Percentiles rank a stretch among this genome's conserved stretches.
Conservation (phyloP, 208 protist genomes). For the Leishmania amazonensis region DNA sequence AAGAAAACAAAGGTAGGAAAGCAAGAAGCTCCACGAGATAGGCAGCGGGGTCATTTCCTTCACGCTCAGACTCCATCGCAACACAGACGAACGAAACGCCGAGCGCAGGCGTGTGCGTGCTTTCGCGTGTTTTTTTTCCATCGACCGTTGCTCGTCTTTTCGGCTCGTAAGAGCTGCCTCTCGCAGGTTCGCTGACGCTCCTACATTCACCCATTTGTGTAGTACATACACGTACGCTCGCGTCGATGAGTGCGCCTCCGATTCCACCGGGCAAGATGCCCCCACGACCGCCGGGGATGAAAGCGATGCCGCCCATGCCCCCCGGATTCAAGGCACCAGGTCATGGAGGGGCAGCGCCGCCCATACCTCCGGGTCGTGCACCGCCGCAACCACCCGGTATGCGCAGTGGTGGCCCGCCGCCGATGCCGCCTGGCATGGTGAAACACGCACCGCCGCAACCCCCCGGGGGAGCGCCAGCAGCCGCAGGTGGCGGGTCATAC, state of each 20-base stretch:
- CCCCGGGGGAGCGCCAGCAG: conserved; percentile 5
- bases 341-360: conserved; percentile 5
- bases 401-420: conserved; percentile 9
- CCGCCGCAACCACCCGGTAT: conserved; percentile 27
- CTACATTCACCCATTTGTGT: background rate
- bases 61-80: background rate
- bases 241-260: conserved; percentile 26
- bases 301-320: conserved; percentile 40
- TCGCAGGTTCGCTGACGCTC: background rate
- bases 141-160: background rate
- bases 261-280: conserved; percentile 37
- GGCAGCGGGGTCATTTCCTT: background rate
- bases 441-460: conserved; percentile 12
- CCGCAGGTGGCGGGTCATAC: background rate
- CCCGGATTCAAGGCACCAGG: conserved; percentile 22
- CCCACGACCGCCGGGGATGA: conserved; percentile 24
- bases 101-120: background rate
- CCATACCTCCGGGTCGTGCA: conserved; percentile 37
- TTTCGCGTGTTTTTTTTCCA: conserved; percentile 2
- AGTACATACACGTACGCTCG: background rate
- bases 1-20: background rate
- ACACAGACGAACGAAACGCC: background rate
- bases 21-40: background rate
- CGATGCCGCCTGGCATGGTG: conserved; percentile 38
- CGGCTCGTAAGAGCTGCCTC: background rate